A percentile compares a stretch with the other conserved stretches of the same genome.
phyloP scores from a whole-genome alignment of 179 eudicot genomes.

The Sideroxylon spinosum region DNA sequence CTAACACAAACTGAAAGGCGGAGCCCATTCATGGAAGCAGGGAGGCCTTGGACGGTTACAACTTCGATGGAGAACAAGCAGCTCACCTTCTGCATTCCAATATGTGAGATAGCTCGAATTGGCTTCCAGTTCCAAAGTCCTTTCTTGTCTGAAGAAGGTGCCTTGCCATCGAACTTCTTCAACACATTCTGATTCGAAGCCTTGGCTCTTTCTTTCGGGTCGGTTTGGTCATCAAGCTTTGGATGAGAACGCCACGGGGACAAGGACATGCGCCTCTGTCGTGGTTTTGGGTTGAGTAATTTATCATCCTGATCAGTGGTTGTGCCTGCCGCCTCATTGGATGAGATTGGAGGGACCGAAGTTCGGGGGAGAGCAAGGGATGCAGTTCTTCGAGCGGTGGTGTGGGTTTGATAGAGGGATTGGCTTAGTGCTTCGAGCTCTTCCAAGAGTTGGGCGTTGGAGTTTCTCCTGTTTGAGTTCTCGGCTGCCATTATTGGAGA shows the following conservation, averaged over 20 bases:
- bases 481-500: constrained; percentile 25
- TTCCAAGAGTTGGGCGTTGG: constrained; percentile 62
- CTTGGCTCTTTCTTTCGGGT: constrained; percentile 13
- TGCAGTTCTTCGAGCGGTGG: constrained; percentile 55
- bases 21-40: constrained; percentile 91
- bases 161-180: constrained; percentile 32
- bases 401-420: constrained; percentile 59
- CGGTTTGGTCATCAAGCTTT: constrained; percentile 30
- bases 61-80: constrained; percentile 90
- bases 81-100: constrained; percentile 84
- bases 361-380: constrained; percentile 74
- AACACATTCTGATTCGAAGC: constrained; percentile 17
- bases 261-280: constrained; percentile 72
- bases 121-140: constrained; percentile 98
- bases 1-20: constrained; percentile 78
- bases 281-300: constrained; percentile 42
- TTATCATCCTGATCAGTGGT: constrained; percentile 19
- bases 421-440: constrained; percentile 83
- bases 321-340: constrained; percentile 25
- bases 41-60: constrained; percentile 73
- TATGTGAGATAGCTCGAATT: constrained; percentile 74
- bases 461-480: constrained; percentile 32
- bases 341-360: constrained; percentile 46
- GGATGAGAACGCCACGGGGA: constrained; percentile 86
- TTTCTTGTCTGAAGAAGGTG: constrained; percentile 45